Base-by-base conservation (phyloP, 139 green algal species). In the Nannochloris sp. region DNA sequence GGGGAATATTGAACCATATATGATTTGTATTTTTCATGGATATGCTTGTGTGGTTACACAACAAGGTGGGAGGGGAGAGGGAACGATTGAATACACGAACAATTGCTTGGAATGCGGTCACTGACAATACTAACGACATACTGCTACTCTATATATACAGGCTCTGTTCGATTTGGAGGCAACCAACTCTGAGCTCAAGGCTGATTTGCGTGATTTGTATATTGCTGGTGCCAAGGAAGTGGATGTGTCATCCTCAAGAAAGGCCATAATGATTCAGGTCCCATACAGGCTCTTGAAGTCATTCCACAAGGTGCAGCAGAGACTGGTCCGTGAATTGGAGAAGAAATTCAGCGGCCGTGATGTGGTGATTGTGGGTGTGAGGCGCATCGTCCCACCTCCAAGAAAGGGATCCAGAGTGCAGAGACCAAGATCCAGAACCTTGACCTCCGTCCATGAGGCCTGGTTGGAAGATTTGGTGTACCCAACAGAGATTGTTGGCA, bases 281-380 rank as follows among this genome's bases (percentile, higher is more conserved):
- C 94, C 94, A 30, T 99, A 85, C 89, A 84, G 94, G 63, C 82
- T 97, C 68, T 82, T 96, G 43, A 98, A 97, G 82, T 62, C 81
- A 8, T 99, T 95, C 90, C 89, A 98, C 74, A 95, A 96, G 80
- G 89, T 99, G 58, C 94, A 99, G 84, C 80, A 87, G 66, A 81
- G 94, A 56, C 82, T 99, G 61, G 90, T 99, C 29, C 88, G 94
- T 23, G 94, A 99, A 86, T 85, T 99, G 43, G 94, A 99, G 89
- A 99, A 99, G 92, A 99, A 99, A 87, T 99, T 99, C 86, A 89
- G 74, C 69, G 94, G 94, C 65, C 93, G 93, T 79, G 93, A 99
- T 76, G 94, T 99, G 31, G 92, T 98, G 16, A 78, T 99, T 53
- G 84, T 99, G 6, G 93, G 78, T 57, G 93, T 92, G 82, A 69